Percentiles rank a stretch among this genome's conserved stretches.
phyloP scores from a whole-genome alignment of 2,329 filamentous ascomycete genomes.

The Cucurbitaria berberidis region DNA sequence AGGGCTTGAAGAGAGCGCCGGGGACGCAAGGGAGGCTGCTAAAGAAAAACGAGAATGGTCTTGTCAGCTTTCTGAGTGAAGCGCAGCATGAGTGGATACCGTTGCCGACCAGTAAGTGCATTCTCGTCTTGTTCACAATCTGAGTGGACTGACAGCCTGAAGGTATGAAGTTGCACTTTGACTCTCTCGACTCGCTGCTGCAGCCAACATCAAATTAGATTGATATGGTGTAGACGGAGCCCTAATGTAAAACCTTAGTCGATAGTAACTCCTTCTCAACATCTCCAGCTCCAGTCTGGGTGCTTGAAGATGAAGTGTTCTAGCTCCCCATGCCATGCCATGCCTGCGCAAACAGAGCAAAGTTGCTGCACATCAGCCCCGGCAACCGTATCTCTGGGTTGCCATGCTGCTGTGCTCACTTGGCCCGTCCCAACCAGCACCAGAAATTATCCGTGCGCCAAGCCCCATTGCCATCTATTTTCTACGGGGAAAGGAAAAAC shows the following conservation, averaged over 20 bases:
- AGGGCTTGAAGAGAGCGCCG: constrained; percentile 7
- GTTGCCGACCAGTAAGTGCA: constrained; percentile 7
- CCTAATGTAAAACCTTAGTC: neutral
- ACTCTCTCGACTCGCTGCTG: neutral
- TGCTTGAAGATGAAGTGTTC: neutral
- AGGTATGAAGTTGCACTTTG: neutral
- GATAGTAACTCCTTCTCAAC: neutral
- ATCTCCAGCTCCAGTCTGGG: neutral
- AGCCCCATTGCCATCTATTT: constrained; percentile 18
- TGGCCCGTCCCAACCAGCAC: neutral
- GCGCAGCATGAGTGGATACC: constrained; percentile 14
- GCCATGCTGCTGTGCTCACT: neutral
- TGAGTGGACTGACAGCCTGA: neutral
- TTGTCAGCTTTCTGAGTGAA: constrained; percentile 16
- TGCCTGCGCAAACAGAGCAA: neutral
- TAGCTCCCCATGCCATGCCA: neutral
- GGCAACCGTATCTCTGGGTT: neutral
- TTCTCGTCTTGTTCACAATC: neutral
- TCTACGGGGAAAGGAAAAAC: constrained; percentile 3
- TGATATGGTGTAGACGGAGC: neutral
- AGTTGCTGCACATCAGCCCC: neutral
- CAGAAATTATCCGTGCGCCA: constrained; percentile 15
- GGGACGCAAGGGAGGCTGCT: constrained; percentile 3
- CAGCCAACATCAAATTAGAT: neutral
- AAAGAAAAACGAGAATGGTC: constrained; percentile 3